These are phyloP conservation scores for Kwoniella shandongensis DNA, from an alignment of 768 basidiomycete genomes.

Conservation along the genomic window DNA sequence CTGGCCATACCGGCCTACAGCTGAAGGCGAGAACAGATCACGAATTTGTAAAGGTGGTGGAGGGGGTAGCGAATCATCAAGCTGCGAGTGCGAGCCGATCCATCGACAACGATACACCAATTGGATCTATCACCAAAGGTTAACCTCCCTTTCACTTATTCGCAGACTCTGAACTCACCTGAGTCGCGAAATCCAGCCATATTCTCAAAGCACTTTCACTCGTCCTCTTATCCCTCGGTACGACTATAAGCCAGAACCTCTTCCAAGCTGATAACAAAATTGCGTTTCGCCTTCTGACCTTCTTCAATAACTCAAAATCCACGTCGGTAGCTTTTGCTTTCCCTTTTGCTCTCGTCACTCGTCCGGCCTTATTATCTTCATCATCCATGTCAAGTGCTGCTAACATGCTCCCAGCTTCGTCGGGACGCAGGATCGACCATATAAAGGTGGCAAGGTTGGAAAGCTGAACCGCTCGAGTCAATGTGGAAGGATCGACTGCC, in stretches of 20 bases:
- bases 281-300: constrained; percentile 29
- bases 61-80: constrained; percentile 11
- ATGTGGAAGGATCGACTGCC: constrained; percentile 4
- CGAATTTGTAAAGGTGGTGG: constrained; percentile 8
- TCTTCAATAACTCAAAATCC: background rate
- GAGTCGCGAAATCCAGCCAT: constrained; percentile 44
- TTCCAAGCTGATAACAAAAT: constrained; percentile 37
- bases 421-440: constrained; percentile 32
- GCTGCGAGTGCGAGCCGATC: constrained; percentile 8
- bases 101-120: constrained; percentile 16
- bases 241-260: constrained; percentile 37
- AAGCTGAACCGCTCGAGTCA: constrained; percentile 10
- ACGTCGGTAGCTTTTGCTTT: constrained; percentile 6
- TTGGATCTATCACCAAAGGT: constrained; percentile 15
- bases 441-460: constrained; percentile 40
- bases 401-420: constrained; percentile 25
- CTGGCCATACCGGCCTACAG: constrained; percentile 31
- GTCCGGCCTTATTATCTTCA: constrained; percentile 5
- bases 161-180: constrained; percentile 32
- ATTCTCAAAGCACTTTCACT: constrained; percentile 25
- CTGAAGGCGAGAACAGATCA: constrained; percentile 34
- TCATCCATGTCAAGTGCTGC: background rate
- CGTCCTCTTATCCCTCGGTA: constrained; percentile 21
- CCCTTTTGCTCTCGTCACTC: constrained; percentile 4
- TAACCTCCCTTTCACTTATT: too few species aligned